Conservation (phyloP, 352 stramenopile genomes). For the Pythium phragmitis region DNA sequence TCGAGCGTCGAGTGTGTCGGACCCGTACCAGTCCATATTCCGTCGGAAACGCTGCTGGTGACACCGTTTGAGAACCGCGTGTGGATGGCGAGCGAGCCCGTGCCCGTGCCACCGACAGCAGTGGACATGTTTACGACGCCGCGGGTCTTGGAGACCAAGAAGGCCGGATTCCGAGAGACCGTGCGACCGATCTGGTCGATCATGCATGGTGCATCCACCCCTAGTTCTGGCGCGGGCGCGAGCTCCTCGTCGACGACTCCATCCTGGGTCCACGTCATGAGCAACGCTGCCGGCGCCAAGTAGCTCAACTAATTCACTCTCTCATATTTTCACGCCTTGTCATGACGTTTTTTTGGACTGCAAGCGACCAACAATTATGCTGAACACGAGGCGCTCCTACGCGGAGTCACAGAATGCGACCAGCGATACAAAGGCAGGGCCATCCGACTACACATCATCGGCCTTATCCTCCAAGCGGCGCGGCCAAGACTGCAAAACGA, state of each 20-base stretch:
- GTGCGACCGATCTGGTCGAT: slow-evolving; percentile 2
- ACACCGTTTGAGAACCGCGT: not conserved
- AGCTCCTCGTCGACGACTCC: no score
- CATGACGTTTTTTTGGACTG: no score
- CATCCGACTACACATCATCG: no score
- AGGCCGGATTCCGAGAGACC: slow-evolving; percentile 3
- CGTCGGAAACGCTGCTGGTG: not conserved
- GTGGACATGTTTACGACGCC: not conserved
- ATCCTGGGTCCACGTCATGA: slow-evolving; percentile 5
- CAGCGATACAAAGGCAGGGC: no score
- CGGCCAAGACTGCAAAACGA: no score
- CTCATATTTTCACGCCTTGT: no score
- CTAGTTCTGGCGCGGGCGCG: not conserved
- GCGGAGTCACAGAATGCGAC: no score
- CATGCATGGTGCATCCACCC: not conserved
- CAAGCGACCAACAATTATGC: no score
- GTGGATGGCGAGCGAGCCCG: slow-evolving; percentile 2
- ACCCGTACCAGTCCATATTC: not conserved
- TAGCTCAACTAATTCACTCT: no score
- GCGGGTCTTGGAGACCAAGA: not conserved
- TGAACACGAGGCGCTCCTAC: no score
- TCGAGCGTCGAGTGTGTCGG: not conserved
- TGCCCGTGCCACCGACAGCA: not conserved
- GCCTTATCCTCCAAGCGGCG: no score
- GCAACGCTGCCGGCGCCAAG: not conserved